A percentile compares a stretch with the other conserved stretches of the same genome.
Evolutionary conservation across 148 eudicot genomes (phyloP).

Genomic region (Chenopodium album): DNA sequence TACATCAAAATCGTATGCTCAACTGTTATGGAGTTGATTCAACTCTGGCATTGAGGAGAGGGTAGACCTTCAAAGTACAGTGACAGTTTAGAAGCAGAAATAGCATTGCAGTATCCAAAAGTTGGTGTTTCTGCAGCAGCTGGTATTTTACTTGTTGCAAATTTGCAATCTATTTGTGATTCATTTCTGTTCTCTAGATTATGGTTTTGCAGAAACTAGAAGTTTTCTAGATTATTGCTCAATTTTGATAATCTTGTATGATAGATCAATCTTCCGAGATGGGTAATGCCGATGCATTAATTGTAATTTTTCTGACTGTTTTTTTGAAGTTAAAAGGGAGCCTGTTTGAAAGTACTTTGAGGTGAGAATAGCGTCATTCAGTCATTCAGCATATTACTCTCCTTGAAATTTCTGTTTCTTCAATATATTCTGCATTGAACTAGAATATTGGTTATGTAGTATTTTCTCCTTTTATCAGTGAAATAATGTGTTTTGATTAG

Average conservation of each 20-base stretch:
- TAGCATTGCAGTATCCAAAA: neutral
- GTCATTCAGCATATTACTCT: no score
- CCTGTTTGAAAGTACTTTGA: neutral
- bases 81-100: neutral
- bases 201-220: neutral
- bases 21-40: neutral
- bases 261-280: neutral
- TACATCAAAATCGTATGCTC: neutral
- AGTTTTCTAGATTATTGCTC: neutral
- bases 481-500: neutral
- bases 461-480: no score
- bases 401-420: no score
- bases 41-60: neutral
- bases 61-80: neutral
- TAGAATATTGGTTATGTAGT: no score
- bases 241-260: neutral
- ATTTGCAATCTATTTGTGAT: neutral
- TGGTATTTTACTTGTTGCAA: neutral
- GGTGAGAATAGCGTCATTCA: neutral
- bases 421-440: no score
- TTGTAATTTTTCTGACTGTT: neutral
- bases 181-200: conserved; percentile 2
- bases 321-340: no score
- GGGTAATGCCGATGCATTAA: neutral
- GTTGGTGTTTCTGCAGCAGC: neutral